Evolutionary conservation across 371 early-diverging fungal species (phyloP), one percentile per base, ranked within the genome.

Genomic region (Nematocida parisii): DNA sequence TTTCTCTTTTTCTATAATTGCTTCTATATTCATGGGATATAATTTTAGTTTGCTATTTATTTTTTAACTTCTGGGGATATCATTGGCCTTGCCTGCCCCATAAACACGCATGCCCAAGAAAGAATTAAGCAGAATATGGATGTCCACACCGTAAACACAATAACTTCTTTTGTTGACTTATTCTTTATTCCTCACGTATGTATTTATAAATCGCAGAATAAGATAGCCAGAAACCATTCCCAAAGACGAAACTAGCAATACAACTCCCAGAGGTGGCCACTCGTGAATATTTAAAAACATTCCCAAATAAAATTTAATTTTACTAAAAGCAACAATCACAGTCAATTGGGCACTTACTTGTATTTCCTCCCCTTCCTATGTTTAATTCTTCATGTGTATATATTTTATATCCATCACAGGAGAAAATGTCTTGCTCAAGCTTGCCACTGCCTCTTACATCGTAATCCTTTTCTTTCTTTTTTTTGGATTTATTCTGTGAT

Each of bases 301-400:
- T 1, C 11, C 22, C 20, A 77, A 56, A 42, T 50, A 77, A 77
- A 77, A 77, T 58, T 67, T 42, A 67, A 20, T 67, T 67, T 66
- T 22, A 18, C 57, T 77, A 77, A 70, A 77, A 77, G 40, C 80
- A 77, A 40, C 80, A 77, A 27, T 52, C 54, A 47, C 80, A 77
- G 57, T 77, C 68, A 67, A 77, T 67, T 18, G 80, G 80, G 52
- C 80, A 77, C 4, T 57, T 66, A 0, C 11, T 13, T 58, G 80
- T 68, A 15, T 61, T 5, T 56, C 47, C 47, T 1, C 70, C 61
- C 27, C 24, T 57, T 13, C 80, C 80, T 5, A 77, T 66, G 6
- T 77, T 77, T 5, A 77, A 70, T 18, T 77, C 80, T 58, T 77
- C 71, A 13, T 52, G 18, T 33, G 80, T 68, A 45, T 77, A 77